Base-by-base conservation (phyloP, 106 monocot species). In the Apostasia ramifera region DNA sequence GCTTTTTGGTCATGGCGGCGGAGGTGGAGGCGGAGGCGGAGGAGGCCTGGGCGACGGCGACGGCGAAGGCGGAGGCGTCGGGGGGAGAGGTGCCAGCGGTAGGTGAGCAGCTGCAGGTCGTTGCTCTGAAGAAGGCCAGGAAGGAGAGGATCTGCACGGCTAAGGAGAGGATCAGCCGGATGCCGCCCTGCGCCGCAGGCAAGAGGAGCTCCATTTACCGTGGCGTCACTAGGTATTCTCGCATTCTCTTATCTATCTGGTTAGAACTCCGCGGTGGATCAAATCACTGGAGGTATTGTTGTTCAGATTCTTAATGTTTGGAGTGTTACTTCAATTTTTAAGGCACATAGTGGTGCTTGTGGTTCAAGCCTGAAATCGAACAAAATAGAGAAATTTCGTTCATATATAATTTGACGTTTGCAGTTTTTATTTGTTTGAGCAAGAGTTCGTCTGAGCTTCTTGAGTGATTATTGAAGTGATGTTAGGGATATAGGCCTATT, bases 141-240 rank as follows among this genome's bases (percentile, higher is more conserved):
- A 82, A 81, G 59, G 88, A 84, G 74, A 76, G 86, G 77, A 83
- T 86, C 6, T 89, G 92, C 74, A 97, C 92, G 8, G 95, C 95
- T 54, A 92, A 97, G 84, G 92, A 97, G 67, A 80, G 95, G 66
- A 97, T 97, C 87, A 97, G 95, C 78, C 80, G 80, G 66, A 97
- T 92, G 95, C 84, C 89, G n/a, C 95, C 92, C 47, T 97, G 89
- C 70, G 92, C 81, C 45, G 95, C 95, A 15, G 95, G 95, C 6
- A 97, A 92, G 72, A 71, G 95, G 55, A 97, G 92, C 81, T 97
- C 95, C 76, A 95, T 97, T 70, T 97, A 97, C 71, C 72, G 95
- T 44, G 95, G 95, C 8, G 95, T 92, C 65, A 97, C 92, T 26
- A 79, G 95, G 95, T 92, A 73, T 51, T 50, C 50, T 50, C 8